phyloP scores from a whole-genome alignment of 2,329 filamentous ascomycete genomes.

The Botryosphaeria agaves region DNA sequence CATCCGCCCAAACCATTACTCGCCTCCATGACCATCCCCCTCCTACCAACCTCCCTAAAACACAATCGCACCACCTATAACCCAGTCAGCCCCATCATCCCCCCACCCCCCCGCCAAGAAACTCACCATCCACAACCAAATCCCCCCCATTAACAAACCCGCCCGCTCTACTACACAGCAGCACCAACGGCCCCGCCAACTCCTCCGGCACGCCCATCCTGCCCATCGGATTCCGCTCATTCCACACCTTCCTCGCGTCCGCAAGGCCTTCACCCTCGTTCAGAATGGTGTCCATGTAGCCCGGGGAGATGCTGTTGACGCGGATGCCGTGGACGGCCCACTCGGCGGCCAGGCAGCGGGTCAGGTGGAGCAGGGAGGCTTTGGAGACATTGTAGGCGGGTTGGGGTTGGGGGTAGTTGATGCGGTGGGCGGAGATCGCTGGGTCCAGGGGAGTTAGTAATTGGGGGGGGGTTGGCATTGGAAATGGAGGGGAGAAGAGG shows the following conservation, averaged over 20 bases:
- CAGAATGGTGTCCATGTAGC: constrained; percentile 63
- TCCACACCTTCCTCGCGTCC: constrained; percentile 16
- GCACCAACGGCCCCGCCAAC: constrained; percentile 18
- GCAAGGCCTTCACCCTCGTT: constrained; percentile 24
- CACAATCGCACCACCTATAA: constrained; percentile 11
- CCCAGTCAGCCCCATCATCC: neutral
- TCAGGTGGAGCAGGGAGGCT: constrained; percentile 45
- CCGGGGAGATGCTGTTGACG: constrained; percentile 53
- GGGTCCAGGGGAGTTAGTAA: neutral
- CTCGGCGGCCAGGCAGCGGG: constrained; percentile 50
- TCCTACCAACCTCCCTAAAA: too few relatives aligned
- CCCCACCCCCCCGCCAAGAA: neutral
- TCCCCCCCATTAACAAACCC: constrained; percentile 20
- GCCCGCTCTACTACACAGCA: constrained; percentile 17
- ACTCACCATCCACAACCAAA: constrained; percentile 14
- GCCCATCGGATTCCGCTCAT: constrained; percentile 18
- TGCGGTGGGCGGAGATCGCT: constrained; percentile 46
- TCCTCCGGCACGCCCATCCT: constrained; percentile 20
- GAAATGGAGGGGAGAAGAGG: neutral
- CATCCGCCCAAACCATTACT: too few relatives aligned
- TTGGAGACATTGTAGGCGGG: constrained; percentile 57
- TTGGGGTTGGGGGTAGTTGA: constrained; percentile 59
- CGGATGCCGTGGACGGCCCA: constrained; percentile 56
- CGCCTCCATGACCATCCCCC: too few relatives aligned
- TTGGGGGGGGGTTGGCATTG: neutral